Conservation (phyloP, 805 yeast genomes). For the Wickerhamomyces chambardii region DNA sequence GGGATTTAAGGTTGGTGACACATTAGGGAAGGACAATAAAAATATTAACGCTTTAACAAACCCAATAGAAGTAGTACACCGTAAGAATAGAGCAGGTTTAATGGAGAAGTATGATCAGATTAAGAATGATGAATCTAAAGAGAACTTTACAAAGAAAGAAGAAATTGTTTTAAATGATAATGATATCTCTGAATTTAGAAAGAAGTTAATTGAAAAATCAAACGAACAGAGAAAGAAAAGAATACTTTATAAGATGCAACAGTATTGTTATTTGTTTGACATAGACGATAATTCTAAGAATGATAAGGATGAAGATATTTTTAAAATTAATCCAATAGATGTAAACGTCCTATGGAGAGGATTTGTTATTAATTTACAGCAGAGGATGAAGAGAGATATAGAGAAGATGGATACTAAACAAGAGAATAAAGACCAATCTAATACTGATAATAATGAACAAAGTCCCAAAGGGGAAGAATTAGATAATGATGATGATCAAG, state of each 20-base stretch:
- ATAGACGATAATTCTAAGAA: constrained; percentile 28
- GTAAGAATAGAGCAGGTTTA: constrained; percentile 14
- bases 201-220: constrained; percentile 10
- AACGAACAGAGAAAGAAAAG: constrained; percentile 5
- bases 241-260: constrained; percentile 24
- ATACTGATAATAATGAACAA: background rate
- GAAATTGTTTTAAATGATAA: constrained; percentile 5
- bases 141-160: constrained; percentile 1
- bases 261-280: constrained; percentile 30
- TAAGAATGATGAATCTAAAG: too few relatives aligned
- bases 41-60: constrained; percentile 16
- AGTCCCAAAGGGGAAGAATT: constrained; percentile 1
- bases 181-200: constrained; percentile 9
- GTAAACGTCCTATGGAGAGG: constrained; percentile 35
- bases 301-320: constrained; percentile 4
- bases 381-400: background rate
- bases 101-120: constrained; percentile 1
- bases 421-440: background rate
- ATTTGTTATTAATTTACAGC: constrained; percentile 14
- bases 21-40: constrained; percentile 26
- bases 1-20: constrained; percentile 45
- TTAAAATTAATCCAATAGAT: constrained; percentile 18
- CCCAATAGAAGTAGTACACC: constrained; percentile 21
- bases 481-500: background rate
- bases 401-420: constrained; percentile 1